These are phyloP conservation scores for Gaeumannomyces tritici DNA, from an alignment of 2,329 filamentous ascomycete species.

Conservation along the genomic window DNA sequence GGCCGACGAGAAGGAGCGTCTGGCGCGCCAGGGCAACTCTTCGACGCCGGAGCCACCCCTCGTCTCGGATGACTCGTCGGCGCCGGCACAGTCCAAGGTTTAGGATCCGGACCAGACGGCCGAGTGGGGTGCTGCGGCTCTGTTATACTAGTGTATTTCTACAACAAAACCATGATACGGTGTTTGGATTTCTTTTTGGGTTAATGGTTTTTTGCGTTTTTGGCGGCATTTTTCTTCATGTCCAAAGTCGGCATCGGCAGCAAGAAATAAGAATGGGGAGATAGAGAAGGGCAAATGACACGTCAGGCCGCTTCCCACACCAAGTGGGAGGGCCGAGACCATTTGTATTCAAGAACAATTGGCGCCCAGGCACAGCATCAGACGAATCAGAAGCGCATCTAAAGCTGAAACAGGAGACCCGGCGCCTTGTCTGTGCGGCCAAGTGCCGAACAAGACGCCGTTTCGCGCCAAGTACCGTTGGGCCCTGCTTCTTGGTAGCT, in stretches of 20 bases:
- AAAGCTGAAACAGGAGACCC: background rate
- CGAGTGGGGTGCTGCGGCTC: background rate
- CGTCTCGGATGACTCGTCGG: background rate
- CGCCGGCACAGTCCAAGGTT: background rate
- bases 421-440: too few relatives aligned
- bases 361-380: background rate
- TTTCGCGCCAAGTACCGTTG: background rate
- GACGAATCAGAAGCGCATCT: background rate
- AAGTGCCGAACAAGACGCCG: too few relatives aligned
- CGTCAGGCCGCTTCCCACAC: background rate
- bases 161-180: background rate
- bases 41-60: background rate
- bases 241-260: background rate
- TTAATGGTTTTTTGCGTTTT: background rate
- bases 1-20: constrained; percentile 37
- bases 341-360: background rate
- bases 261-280: background rate
- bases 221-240: too few relatives aligned
- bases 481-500: background rate
- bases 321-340: background rate
- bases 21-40: background rate
- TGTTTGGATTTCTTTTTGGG: background rate
- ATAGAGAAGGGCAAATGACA: background rate
- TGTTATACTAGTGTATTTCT: background rate
- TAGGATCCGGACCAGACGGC: background rate